Conservation (phyloP, 768 basidiomycete genomes). For the Termitomyces sp. region DNA sequence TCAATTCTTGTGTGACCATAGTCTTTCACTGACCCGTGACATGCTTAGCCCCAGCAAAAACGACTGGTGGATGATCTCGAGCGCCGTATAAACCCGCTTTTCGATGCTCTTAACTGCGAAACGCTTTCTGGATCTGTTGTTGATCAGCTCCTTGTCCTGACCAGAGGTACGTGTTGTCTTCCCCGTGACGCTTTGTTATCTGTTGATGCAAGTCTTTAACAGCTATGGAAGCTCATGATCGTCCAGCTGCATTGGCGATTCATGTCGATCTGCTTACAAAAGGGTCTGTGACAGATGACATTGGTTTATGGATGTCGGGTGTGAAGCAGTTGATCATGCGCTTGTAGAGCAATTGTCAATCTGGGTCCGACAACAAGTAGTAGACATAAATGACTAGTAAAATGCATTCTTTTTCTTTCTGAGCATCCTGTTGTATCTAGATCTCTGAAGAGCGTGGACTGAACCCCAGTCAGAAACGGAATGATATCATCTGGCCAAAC, state of each 20-base stretch:
- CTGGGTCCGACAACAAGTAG: slow-evolving; percentile 1
- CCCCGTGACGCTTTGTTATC: not conserved
- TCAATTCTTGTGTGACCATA: not conserved
- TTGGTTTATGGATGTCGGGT: slow-evolving; percentile 83
- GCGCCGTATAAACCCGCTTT: slow-evolving; percentile 76
- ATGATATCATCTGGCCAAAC: too few species aligned
- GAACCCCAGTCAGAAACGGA: too few species aligned
- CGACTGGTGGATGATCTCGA: slow-evolving; percentile 84
- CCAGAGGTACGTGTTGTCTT: slow-evolving; percentile 48
- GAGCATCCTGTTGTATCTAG: not conserved
- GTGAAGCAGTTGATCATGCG: slow-evolving; percentile 83
- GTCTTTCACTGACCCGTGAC: slow-evolving; percentile 2
- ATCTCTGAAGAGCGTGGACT: too few species aligned
- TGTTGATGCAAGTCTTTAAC: slow-evolving; percentile 1
- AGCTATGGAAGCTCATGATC: slow-evolving; percentile 84
- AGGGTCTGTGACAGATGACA: slow-evolving; percentile 77
- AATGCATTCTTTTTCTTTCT: not conserved
- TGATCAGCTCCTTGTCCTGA: slow-evolving; percentile 65
- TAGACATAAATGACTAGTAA: slow-evolving; percentile 1
- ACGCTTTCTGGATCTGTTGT: slow-evolving; percentile 67
- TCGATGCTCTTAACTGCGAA: slow-evolving; percentile 90
- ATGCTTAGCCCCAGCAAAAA: slow-evolving; percentile 69
- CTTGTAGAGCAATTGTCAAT: slow-evolving; percentile 27
- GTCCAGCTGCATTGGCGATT: slow-evolving; percentile 69
- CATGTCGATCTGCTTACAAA: slow-evolving; percentile 83